Conservation (phyloP, 495 filamentous ascomycete species). For the Terfezia claveryi region DNA sequence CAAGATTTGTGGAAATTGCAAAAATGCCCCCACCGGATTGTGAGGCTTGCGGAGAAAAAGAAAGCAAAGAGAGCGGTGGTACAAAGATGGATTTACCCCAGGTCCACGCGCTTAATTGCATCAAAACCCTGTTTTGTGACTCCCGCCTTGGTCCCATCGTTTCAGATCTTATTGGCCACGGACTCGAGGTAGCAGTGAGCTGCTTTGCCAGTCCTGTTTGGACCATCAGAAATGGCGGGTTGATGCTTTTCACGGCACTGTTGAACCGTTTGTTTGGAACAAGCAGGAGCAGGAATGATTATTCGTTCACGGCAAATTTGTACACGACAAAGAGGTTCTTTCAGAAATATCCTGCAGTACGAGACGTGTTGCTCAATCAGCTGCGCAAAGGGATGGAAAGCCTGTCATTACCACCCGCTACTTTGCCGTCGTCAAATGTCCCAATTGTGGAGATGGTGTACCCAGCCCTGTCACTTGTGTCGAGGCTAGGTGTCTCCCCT, state of each 20-base stretch:
- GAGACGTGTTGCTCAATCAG: conserved; percentile 43
- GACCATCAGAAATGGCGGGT: conserved; percentile 79
- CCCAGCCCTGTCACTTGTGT: conserved; percentile 67
- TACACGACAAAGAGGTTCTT: conserved; percentile 34
- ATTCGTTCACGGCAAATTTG: conserved; percentile 27
- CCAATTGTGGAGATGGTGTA: conserved; percentile 53
- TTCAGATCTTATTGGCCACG: conserved; percentile 46
- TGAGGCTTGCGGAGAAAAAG: not conserved
- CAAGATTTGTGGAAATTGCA: conserved; percentile 30
- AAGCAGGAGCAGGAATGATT: conserved; percentile 28
- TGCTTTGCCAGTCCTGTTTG: conserved; percentile 50
- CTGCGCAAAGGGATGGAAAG: conserved; percentile 29
- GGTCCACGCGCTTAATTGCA: conserved; percentile 80
- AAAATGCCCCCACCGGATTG: not conserved
- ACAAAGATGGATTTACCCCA: conserved; percentile 50
- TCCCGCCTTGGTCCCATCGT: conserved; percentile 40
- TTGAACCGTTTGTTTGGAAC: conserved; percentile 55
- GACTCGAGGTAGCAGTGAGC: conserved; percentile 48
- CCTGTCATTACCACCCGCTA: conserved; percentile 1
- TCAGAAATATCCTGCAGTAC: conserved; percentile 48
- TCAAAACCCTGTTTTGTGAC: conserved; percentile 71
- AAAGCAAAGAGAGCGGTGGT: conserved; percentile 14
- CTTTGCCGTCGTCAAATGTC: conserved; percentile 13
- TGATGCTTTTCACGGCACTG: conserved; percentile 69
- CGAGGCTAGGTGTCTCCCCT: conserved; percentile 33